Percentiles rank a stretch among this genome's conserved stretches.
These are phyloP conservation scores for Camelina neglecta DNA, from an alignment of 345 rosid species.

Conservation along the genomic window DNA sequence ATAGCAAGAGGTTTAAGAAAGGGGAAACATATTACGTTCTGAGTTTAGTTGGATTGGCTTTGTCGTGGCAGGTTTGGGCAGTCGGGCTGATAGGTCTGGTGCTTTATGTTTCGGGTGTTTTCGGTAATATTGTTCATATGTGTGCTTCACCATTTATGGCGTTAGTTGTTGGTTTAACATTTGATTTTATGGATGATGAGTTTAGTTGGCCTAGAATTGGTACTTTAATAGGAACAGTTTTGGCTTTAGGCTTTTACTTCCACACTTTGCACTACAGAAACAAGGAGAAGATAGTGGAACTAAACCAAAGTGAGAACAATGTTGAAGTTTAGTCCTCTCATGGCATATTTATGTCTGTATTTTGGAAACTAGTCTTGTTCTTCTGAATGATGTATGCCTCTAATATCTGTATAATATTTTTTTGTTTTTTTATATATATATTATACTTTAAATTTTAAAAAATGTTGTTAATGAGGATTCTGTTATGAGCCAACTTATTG, in stretches of 20 bases:
- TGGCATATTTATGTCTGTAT: background rate
- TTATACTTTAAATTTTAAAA: too few species aligned
- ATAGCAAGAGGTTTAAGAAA: background rate
- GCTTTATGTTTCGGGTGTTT: background rate
- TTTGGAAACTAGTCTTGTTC: background rate
- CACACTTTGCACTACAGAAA: background rate
- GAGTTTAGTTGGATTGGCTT: background rate
- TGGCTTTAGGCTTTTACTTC: background rate
- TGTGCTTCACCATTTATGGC: background rate
- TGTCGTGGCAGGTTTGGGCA: conserved; percentile 2
- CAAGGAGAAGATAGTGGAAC: background rate
- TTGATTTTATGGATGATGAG: background rate
- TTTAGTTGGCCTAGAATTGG: background rate
- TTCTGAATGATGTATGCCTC: background rate
- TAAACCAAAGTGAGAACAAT: background rate
- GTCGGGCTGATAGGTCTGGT: background rate
- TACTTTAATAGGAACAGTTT: background rate
- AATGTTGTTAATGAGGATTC: too few species aligned
- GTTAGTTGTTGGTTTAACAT: background rate
- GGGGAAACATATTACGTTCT: background rate
- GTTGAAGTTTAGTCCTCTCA: background rate
- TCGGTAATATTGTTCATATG: background rate
- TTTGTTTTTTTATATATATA: too few species aligned
- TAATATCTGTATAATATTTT: background rate
- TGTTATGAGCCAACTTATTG: too few species aligned